Evolutionary conservation across 148 eudicot genomes (phyloP), one percentile per base, ranked within the genome.

Genomic region (Cornus controversa): DNA sequence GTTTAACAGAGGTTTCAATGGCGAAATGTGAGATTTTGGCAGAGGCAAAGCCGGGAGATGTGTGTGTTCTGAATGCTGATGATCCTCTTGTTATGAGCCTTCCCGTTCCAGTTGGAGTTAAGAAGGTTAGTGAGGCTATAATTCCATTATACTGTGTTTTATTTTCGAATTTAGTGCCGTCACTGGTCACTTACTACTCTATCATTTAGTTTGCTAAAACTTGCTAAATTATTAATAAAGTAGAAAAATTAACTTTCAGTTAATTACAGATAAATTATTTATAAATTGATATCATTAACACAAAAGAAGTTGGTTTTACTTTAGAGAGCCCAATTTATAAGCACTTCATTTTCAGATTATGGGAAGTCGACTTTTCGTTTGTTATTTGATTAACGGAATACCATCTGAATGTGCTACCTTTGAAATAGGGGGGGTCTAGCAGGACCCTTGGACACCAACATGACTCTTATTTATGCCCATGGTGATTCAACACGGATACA

Each of bases 1-100:
- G 71, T 28, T 75, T 75, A 27, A 42, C 66, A 26, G 71, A 66
- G 26, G 62, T 75, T 66, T 26, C 78, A 11, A 47, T 66, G 71
- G 78, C 62, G 20, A 75, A 75, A 66, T 64, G 71, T 63, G 71
- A 75, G 71, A 75, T 75, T 45, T 53, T 75, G 3, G 67, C 24
- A 3, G 78, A 66, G 42, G 78, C 78, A 45, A 75, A 62, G 64
- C 78, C 78, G 3, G 64, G 71, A 64, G 71, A 75, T 47, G 62
- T 75, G 27, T 73, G 75, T 58, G 75, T 73, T 16, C 22, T 73
- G 25, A 54, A 54, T 73, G 75, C 65, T 29, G 75, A 73, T 58
- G 75, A 73, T 57, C 75, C 75, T 58, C 75, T 73, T 73, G 75
- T 73, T n/a, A 73, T 73, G 75, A 73, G 75, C 66, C 75, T 73